Base-by-base conservation (phyloP, 345 rosid species). In the Brassica juncea region DNA sequence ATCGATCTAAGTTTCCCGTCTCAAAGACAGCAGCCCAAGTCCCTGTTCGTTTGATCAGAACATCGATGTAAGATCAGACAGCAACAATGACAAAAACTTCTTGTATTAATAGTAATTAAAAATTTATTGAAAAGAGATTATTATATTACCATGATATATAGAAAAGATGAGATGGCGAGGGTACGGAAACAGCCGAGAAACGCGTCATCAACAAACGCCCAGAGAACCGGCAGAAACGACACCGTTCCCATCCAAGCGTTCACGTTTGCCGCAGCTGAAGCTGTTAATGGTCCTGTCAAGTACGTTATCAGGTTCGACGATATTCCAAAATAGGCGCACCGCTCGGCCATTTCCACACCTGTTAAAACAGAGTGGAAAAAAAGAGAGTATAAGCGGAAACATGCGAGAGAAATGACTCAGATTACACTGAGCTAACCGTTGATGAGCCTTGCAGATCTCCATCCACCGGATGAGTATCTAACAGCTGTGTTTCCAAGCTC, bases 101-200 rank as follows among this genome's bases (percentile, higher is more conserved):
- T 9, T 2, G 47, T n/a, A 47, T 12, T 47, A 58, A 10, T 23
- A 23, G 25, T 23, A 8, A 1, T 3, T 8, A 1, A 23, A 3
- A 1, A 4, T 21, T 14, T 23, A 23, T 23, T n/a, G 6, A 47
- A 12, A 58, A 4, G 23, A 58, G 5, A 21, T 58, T 4, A 0
- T 39, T 61, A 70, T 4, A 39, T 49, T 57, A 85, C 90, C 82
- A 84, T 32, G 69, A 85, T 84, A 76, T 86, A 91, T 19, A 91
- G 19, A 34, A 82, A 68, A 68, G 94, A 89, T 49, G 94, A 82
- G 63, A 81, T 14, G 5, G 87, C 32, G 34, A 88, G 85, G 34
- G 89, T 88, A 77, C 84, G 86, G 85, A 87, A 89, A 31, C 89
- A 85, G 65, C 94, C 97, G 1, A 88, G 89, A 69, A 68, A 87